Conservation (phyloP, 257 asterid genomes). For the Gentiana straminea region DNA sequence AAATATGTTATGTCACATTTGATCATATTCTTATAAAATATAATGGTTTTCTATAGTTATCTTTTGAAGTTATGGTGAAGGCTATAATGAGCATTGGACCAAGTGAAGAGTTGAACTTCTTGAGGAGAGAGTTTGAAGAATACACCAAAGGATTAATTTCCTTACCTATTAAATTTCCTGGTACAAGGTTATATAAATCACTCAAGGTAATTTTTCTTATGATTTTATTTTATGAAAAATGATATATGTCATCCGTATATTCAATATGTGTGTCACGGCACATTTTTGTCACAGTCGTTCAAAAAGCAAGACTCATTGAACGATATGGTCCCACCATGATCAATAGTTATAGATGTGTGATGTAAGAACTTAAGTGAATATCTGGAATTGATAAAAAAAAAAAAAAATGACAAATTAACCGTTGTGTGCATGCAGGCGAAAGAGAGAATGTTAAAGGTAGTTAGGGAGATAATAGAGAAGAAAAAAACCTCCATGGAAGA, state of each 20-base stretch:
- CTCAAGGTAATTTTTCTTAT: constrained; percentile 40
- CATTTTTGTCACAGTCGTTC: no score
- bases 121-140: constrained; percentile 70
- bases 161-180: constrained; percentile 85
- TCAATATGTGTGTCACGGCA: no score
- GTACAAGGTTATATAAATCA: constrained; percentile 72
- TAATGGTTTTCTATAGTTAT: constrained; percentile 32
- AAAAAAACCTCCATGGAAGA: constrained; percentile 24
- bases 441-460: constrained; percentile 43
- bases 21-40: background rate
- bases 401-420: background rate
- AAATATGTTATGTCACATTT: background rate
- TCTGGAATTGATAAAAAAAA: no score
- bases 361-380: no score
- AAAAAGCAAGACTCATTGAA: no score
- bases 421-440: constrained; percentile 50
- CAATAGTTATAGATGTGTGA: background rate
- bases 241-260: no score
- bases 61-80: constrained; percentile 74
- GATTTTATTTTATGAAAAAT: no score
- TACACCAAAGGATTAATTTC: constrained; percentile 86
- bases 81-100: constrained; percentile 67
- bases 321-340: no score
- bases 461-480: constrained; percentile 38
- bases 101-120: constrained; percentile 59